Evolutionary conservation across 2,329 filamentous ascomycete genomes (phyloP).

Genomic region (Decorospora gaudefroyi): DNA sequence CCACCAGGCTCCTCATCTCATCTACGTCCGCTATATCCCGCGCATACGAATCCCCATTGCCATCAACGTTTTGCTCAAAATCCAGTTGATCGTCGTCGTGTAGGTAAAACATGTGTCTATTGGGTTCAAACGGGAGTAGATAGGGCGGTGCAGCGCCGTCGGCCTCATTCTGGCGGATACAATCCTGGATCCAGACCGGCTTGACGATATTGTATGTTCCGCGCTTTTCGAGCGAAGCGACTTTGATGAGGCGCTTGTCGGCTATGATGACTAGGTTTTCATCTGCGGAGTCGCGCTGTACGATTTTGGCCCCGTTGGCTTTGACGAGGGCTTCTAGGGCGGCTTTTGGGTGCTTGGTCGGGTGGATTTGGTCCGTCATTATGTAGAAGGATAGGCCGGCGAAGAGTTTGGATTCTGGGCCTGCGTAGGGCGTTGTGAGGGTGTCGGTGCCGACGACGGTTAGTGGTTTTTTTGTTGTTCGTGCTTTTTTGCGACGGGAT

Average conservation of each 20-base stretch:
- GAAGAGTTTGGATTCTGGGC: slow-evolving; percentile 68
- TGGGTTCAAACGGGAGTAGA: slow-evolving; percentile 67
- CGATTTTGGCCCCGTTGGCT: slow-evolving; percentile 77
- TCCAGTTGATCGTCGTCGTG: slow-evolving; percentile 60
- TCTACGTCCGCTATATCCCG: slow-evolving; percentile 65
- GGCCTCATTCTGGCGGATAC: slow-evolving; percentile 64
- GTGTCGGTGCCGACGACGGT: slow-evolving; percentile 70
- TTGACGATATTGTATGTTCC: slow-evolving; percentile 73
- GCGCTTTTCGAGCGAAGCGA: slow-evolving; percentile 77
- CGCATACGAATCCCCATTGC: slow-evolving; percentile 81
- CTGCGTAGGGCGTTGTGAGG: slow-evolving; percentile 58
- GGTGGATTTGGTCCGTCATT: slow-evolving; percentile 72
- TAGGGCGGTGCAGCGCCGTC: slow-evolving; percentile 59
- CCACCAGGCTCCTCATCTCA: slow-evolving; percentile 59
- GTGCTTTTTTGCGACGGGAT: slow-evolving; percentile 65
- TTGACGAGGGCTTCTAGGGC: slow-evolving; percentile 83
- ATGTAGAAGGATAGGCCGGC: slow-evolving; percentile 79
- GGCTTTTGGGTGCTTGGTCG: slow-evolving; percentile 73
- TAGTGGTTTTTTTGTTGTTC: slow-evolving; percentile 68
- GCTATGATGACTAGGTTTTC: slow-evolving; percentile 72
- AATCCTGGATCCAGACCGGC: slow-evolving; percentile 83
- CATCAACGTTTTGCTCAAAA: slow-evolving; percentile 69
- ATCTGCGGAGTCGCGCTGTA: slow-evolving; percentile 69
- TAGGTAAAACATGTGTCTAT: slow-evolving; percentile 73
- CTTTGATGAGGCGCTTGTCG: slow-evolving; percentile 79